Evolutionary conservation across 2,329 filamentous ascomycete species (phyloP).

Genomic region (Penicillium thymicola): DNA sequence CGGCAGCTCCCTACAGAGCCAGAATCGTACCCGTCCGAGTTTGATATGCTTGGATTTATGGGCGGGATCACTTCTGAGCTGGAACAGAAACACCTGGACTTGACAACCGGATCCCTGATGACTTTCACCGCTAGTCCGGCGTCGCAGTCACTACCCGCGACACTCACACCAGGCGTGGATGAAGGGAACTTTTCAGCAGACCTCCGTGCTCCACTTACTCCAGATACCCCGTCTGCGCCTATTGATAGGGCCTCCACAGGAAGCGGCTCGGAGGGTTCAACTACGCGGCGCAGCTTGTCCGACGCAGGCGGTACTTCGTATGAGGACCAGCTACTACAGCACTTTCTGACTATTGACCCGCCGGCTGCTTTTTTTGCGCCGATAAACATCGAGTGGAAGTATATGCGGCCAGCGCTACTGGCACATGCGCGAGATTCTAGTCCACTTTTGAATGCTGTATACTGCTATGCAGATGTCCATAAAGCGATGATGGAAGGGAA

Average conservation of each 20-base stretch:
- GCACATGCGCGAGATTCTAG: slow-evolving; percentile 25
- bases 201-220: slow-evolving; percentile 11
- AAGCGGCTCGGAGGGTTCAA: slow-evolving; percentile 13
- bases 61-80: slow-evolving; percentile 37
- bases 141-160: slow-evolving; percentile 9
- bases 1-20: slow-evolving; percentile 7
- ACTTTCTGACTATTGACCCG: slow-evolving; percentile 29
- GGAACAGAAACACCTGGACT: slow-evolving; percentile 34
- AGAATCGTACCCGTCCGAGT: slow-evolving; percentile 14
- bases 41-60: slow-evolving; percentile 38
- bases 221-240: slow-evolving; percentile 13
- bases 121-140: slow-evolving; percentile 13
- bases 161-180: background rate
- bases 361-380: slow-evolving; percentile 34
- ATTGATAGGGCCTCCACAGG: slow-evolving; percentile 15
- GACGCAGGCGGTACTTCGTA: slow-evolving; percentile 20
- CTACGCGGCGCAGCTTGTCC: slow-evolving; percentile 19
- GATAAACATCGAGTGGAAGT: slow-evolving; percentile 33
- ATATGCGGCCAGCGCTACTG: slow-evolving; percentile 26
- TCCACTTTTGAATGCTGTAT: slow-evolving; percentile 30
- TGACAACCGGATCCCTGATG: slow-evolving; percentile 23
- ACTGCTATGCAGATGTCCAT: slow-evolving; percentile 35
- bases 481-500: slow-evolving; percentile 27
- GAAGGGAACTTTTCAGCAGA: slow-evolving; percentile 12
- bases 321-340: slow-evolving; percentile 30